Percentiles rank a stretch among this genome's conserved stretches.
Evolutionary conservation across 148 eudicot species (phyloP).

Genomic region (Pharnaceum exiguum): DNA sequence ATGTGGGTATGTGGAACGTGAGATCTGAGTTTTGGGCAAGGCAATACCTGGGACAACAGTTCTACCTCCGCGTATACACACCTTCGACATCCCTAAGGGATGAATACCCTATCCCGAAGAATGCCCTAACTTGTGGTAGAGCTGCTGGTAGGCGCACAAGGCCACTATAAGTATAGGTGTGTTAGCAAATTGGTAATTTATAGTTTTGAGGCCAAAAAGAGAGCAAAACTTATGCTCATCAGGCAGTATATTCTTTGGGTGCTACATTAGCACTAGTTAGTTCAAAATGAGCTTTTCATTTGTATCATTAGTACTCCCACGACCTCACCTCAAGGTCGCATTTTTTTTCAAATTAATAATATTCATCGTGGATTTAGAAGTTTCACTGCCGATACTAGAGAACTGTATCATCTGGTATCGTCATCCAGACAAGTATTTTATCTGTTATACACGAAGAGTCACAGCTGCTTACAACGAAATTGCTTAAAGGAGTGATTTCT

Average conservation of each 20-base stretch:
- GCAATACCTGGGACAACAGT: conserved; percentile 87
- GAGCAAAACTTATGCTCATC: conserved; percentile 18
- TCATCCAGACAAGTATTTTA: no score
- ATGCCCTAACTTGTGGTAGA: conserved; percentile 85
- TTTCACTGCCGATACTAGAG: no score
- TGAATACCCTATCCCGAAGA: conserved; percentile 82
- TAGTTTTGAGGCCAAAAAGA: conserved; percentile 5
- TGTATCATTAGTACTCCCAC: conserved; percentile 19
- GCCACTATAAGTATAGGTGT: conserved; percentile 40
- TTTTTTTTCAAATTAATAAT: conserved; percentile 34
- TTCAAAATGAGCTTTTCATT: conserved; percentile 8
- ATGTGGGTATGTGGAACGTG: conserved; percentile 96
- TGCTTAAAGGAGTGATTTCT: no score
- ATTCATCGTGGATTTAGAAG: no score
- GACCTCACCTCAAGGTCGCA: conserved; percentile 85
- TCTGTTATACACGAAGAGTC: no score
- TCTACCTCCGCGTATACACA: conserved; percentile 78
- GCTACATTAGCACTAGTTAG: conserved; percentile 36
- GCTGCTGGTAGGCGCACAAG: conserved; percentile 75
- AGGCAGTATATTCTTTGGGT: conserved; percentile 28
- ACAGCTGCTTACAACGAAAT: no score
- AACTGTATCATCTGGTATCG: no score
- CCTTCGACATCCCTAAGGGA: conserved; percentile 73
- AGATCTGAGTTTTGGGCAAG: conserved; percentile 92
- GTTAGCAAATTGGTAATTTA: conserved; percentile 10